Evolutionary conservation across 805 yeast species (phyloP).

Genomic region (Candida patagonica): DNA sequence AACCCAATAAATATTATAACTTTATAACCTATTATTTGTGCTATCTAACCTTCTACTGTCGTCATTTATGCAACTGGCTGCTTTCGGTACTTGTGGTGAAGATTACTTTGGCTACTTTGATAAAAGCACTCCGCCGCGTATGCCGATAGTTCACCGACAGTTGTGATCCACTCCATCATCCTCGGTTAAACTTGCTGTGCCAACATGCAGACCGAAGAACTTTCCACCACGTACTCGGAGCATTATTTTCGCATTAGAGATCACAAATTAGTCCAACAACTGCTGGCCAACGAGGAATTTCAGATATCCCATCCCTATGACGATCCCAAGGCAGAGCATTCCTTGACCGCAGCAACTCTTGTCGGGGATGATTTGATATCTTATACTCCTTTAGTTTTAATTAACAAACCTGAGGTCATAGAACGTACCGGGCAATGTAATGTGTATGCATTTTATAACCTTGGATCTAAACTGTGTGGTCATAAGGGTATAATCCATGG

Average conservation of each 20-base stretch:
- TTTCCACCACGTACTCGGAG: constrained; percentile 12
- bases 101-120: no score
- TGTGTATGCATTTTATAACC: constrained; percentile 55
- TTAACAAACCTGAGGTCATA: constrained; percentile 13
- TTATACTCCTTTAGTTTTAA: constrained; percentile 16
- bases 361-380: constrained; percentile 17
- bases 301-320: constrained; percentile 13
- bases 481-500: constrained; percentile 74
- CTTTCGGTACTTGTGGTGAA: no score
- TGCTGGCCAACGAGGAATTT: constrained; percentile 14
- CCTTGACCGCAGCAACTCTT: constrained; percentile 19
- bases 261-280: constrained; percentile 18
- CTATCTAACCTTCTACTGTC: no score
- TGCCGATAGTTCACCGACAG: no score
- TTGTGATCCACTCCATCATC: no score
- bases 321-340: constrained; percentile 11
- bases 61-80: no score
- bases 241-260: constrained; percentile 8
- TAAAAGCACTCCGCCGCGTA: no score
- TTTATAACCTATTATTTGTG: no score
- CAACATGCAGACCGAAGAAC: no score
- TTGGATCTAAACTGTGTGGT: constrained; percentile 59
- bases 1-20: no score
- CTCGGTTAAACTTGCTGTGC: no score
- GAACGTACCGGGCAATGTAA: constrained; percentile 25